Conservation (phyloP, 345 rosid genomes). For the Moricandia moricandioides region DNA sequence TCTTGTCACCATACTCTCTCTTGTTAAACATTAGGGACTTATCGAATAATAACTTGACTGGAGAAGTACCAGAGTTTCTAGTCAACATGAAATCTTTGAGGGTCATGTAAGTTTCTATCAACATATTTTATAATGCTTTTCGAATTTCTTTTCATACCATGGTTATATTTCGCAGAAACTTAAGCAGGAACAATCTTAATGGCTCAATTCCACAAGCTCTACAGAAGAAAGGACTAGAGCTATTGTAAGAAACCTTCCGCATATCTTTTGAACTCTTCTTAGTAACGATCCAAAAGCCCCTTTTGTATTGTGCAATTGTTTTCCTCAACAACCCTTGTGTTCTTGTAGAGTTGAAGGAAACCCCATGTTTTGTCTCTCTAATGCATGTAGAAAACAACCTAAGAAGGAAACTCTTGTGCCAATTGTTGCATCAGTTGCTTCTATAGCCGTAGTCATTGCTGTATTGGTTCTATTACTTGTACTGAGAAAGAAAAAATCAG, state of each 20-base stretch:
- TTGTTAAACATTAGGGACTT: slow-evolving; percentile 43
- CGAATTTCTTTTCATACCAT: not conserved
- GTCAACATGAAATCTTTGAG: slow-evolving; percentile 40
- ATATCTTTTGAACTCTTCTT: not conserved
- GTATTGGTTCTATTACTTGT: slow-evolving; percentile 14
- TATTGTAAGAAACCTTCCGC: slow-evolving; percentile 18
- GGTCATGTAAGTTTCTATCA: slow-evolving; percentile 46
- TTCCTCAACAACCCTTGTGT: not conserved
- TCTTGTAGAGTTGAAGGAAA: slow-evolving; percentile 14
- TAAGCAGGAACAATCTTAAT: slow-evolving; percentile 36
- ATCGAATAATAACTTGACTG: slow-evolving; percentile 48
- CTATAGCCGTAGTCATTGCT: not conserved
- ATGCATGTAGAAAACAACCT: not conserved
- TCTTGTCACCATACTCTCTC: not conserved
- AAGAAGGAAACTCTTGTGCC: not conserved
- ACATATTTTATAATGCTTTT: not conserved
- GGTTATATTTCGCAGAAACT: slow-evolving; percentile 35
- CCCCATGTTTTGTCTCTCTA: slow-evolving; percentile 11
- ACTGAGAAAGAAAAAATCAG: slow-evolving; percentile 5
- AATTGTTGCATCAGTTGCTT: slow-evolving; percentile 19
- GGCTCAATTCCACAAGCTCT: slow-evolving; percentile 45
- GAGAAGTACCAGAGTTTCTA: slow-evolving; percentile 45
- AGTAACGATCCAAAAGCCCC: not conserved
- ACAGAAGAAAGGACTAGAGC: not conserved
- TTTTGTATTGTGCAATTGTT: not conserved